Conservation (phyloP, 371 early-diverging fungal species). For the Mortierella sp. region DNA sequence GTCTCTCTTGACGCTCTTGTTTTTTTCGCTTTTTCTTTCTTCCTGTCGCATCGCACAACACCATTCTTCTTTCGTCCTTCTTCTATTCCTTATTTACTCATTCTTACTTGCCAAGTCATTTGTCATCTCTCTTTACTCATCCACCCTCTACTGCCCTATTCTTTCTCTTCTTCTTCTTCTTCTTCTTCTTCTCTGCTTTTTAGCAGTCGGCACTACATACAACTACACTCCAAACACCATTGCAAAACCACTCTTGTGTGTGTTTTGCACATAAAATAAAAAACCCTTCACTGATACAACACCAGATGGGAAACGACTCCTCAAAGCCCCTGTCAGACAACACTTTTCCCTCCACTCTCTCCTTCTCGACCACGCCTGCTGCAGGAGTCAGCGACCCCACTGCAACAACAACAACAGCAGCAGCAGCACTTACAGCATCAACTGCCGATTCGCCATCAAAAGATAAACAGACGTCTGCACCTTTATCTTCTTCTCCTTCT, state of each 20-base stretch:
- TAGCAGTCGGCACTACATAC: background rate
- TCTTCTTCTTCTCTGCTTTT: background rate
- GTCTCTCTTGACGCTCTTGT: background rate
- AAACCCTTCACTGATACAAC: conserved; percentile 1
- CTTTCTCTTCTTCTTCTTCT: background rate
- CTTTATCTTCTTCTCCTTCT: background rate
- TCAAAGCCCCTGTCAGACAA: conserved; percentile 30
- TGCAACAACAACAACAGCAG: background rate
- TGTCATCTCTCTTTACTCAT: background rate
- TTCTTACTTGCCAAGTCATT: background rate
- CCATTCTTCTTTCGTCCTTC: background rate
- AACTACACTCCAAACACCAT: background rate
- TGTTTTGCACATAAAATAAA: background rate
- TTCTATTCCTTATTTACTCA: background rate
- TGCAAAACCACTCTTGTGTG: background rate
- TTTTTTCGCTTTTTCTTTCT: conserved; percentile 6
- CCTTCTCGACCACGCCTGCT: background rate
- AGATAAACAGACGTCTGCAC: conserved; percentile 15
- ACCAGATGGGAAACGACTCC: conserved; percentile 48
- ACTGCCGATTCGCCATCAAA: conserved; percentile 7
- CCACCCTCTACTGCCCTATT: background rate
- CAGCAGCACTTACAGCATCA: conserved; percentile 16
- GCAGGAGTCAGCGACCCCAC: background rate
- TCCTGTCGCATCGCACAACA: background rate
- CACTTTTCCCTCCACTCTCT: conserved; percentile 13